A percentile compares a stretch with the other conserved stretches of the same genome.
phyloP scores from a whole-genome alignment of 2,329 filamentous ascomycete genomes.

The Talaromyces sp. region DNA sequence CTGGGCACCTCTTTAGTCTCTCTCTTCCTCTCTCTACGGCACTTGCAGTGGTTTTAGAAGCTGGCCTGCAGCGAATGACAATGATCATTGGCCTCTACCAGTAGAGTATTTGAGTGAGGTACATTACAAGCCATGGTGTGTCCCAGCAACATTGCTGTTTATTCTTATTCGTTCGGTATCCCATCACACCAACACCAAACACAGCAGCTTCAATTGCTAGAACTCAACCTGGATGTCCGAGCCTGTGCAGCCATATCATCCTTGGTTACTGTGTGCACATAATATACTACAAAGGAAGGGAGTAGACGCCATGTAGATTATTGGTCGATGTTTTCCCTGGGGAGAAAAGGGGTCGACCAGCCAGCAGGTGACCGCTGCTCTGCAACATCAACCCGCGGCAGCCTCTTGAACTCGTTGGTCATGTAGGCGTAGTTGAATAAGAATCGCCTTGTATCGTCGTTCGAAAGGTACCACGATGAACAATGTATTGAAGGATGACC shows the following conservation, averaged over 20 bases:
- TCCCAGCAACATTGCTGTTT: background rate
- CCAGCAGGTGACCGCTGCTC: slow-evolving; percentile 1
- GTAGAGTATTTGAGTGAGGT: background rate
- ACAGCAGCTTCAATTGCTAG: too few species aligned
- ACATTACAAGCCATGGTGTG: background rate
- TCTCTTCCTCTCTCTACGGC: background rate
- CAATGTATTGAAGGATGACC: background rate
- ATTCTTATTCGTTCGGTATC: too few species aligned
- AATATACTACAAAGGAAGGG: background rate
- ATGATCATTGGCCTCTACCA: background rate
- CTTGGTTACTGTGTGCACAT: background rate
- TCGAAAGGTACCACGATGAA: background rate
- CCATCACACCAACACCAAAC: too few species aligned
- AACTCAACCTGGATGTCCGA: background rate
- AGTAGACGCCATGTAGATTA: background rate
- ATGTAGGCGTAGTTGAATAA: too few species aligned
- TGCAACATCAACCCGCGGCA: background rate
- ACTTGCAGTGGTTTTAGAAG: background rate
- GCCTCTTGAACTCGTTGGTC: background rate
- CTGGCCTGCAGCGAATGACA: background rate
- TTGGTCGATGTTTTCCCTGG: background rate
- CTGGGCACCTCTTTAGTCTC: too few species aligned
- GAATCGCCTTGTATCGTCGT: background rate
- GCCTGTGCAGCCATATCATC: background rate
- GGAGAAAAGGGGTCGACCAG: slow-evolving; percentile 1